These are phyloP conservation scores for Heteromeles arbutifolia DNA, from an alignment of 306 rosid genomes.

Conservation along the genomic window DNA sequence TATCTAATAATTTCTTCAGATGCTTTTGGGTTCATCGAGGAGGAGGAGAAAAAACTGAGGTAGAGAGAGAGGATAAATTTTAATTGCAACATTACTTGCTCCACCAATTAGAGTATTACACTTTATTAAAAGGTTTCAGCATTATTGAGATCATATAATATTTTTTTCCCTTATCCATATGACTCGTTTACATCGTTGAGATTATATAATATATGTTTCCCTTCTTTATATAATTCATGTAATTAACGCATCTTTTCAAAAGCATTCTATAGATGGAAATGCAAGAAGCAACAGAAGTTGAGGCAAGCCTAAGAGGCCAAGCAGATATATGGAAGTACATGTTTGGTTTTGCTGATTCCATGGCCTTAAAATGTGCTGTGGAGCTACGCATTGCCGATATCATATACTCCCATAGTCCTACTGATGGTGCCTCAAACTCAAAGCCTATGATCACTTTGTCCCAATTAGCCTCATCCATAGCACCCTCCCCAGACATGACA, in stretches of 20 bases:
- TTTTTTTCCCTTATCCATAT: too few relatives aligned
- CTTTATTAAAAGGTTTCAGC: too few relatives aligned
- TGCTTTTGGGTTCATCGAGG: too few relatives aligned
- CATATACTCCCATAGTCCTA: conserved; percentile 18
- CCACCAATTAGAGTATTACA: too few relatives aligned
- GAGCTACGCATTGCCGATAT: conserved; percentile 36
- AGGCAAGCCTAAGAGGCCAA: conserved; percentile 26
- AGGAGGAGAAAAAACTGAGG: too few relatives aligned
- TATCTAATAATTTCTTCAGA: too few relatives aligned
- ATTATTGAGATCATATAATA: too few relatives aligned
- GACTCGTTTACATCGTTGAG: neutral
- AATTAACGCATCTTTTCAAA: neutral
- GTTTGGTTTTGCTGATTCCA: conserved; percentile 28
- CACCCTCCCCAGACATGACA: conserved; percentile 18
- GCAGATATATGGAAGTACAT: conserved; percentile 34
- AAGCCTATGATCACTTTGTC: conserved; percentile 10
- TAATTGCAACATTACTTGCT: too few relatives aligned
- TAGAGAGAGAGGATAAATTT: too few relatives aligned
- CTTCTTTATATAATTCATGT: neutral
- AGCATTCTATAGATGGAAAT: neutral
- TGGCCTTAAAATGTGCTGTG: conserved; percentile 38
- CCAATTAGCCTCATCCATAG: conserved; percentile 19
- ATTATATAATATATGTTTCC: neutral
- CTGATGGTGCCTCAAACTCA: neutral
- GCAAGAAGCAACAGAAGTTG: conserved; percentile 16